These are phyloP conservation scores for Diplodia mutila DNA, from an alignment of 2,329 filamentous ascomycete genomes.

Conservation along the genomic window DNA sequence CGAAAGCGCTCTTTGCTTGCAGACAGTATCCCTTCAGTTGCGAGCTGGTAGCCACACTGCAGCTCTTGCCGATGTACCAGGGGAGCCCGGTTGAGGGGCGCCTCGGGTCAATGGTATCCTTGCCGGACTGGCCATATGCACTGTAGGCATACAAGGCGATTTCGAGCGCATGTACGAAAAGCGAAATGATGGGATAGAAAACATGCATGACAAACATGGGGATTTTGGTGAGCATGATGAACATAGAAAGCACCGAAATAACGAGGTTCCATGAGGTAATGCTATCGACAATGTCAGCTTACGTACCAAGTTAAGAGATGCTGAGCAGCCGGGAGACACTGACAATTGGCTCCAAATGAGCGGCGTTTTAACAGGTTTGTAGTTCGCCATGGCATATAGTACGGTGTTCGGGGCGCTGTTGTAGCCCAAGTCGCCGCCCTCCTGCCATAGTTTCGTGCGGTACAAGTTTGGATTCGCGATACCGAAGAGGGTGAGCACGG, in stretches of 20 bases:
- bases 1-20: slow-evolving; percentile 70
- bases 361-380: slow-evolving; percentile 63
- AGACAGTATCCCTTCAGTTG: slow-evolving; percentile 63
- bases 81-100: slow-evolving; percentile 65
- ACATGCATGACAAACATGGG: slow-evolving; percentile 71
- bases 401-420: slow-evolving; percentile 74
- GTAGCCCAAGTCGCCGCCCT: slow-evolving; percentile 71
- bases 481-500: slow-evolving; percentile 70
- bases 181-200: slow-evolving; percentile 68
- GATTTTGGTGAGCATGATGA: slow-evolving; percentile 73
- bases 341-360: slow-evolving; percentile 75
- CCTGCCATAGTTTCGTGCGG: slow-evolving; percentile 71
- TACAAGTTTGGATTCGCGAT: slow-evolving; percentile 75
- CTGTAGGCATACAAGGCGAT: slow-evolving; percentile 67
- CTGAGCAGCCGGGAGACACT: slow-evolving; percentile 43
- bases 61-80: slow-evolving; percentile 77
- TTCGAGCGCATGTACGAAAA: slow-evolving; percentile 61
- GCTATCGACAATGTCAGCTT: slow-evolving; percentile 47
- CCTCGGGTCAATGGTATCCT: slow-evolving; percentile 69
- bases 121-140: slow-evolving; percentile 71
- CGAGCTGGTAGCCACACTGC: slow-evolving; percentile 61
- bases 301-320: neutral
- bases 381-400: slow-evolving; percentile 74
- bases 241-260: slow-evolving; percentile 75
- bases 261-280: slow-evolving; percentile 77